Percentiles rank a stretch among this genome's conserved stretches.
phyloP scores from a whole-genome alignment of 352 stramenopile genomes.

The Phytophthora sp. region DNA sequence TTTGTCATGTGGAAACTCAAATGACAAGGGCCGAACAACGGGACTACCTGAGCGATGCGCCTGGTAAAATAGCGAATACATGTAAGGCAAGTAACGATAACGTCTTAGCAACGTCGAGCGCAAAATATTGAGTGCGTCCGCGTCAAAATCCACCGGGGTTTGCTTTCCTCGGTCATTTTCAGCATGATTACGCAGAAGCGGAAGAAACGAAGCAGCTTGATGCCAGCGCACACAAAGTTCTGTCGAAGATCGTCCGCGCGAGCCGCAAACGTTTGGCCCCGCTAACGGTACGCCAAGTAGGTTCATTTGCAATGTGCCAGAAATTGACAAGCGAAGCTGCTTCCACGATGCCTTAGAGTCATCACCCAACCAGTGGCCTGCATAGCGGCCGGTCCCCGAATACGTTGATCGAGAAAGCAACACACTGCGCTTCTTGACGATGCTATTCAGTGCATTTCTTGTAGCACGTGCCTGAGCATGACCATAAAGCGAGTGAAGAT shows the following conservation, averaged over 20 bases:
- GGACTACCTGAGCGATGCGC: constrained; percentile 51
- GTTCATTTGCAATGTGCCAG: constrained; percentile 77
- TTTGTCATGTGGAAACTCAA: constrained; percentile 71
- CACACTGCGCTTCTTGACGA: constrained; percentile 68
- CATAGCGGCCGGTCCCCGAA: constrained; percentile 62
- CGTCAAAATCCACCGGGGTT: constrained; percentile 74
- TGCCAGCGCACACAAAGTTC: constrained; percentile 88
- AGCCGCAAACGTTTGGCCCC: constrained; percentile 74
- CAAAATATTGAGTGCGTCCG: constrained; percentile 66
- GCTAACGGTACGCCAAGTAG: constrained; percentile 76
- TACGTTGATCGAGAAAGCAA: constrained; percentile 77
- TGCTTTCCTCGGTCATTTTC: constrained; percentile 40
- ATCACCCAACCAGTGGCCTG: constrained; percentile 66
- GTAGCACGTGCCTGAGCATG: constrained; percentile 67
- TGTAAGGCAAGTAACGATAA: constrained; percentile 82
- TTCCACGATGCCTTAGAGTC: constrained; percentile 73
- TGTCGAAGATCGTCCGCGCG: constrained; percentile 44
- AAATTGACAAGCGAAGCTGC: constrained; percentile 76
- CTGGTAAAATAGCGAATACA: constrained; percentile 84
- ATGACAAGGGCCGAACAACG: constrained; percentile 59
- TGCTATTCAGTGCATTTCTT: constrained; percentile 43
- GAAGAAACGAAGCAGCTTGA: constrained; percentile 79
- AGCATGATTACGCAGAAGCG: constrained; percentile 82
- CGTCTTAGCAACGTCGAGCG: constrained; percentile 62
- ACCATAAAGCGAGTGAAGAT: constrained; percentile 87